Percentiles rank a stretch among this genome's conserved stretches.
Evolutionary conservation across 179 eudicot species (phyloP).

Genomic region (Carnegiea gigantea): DNA sequence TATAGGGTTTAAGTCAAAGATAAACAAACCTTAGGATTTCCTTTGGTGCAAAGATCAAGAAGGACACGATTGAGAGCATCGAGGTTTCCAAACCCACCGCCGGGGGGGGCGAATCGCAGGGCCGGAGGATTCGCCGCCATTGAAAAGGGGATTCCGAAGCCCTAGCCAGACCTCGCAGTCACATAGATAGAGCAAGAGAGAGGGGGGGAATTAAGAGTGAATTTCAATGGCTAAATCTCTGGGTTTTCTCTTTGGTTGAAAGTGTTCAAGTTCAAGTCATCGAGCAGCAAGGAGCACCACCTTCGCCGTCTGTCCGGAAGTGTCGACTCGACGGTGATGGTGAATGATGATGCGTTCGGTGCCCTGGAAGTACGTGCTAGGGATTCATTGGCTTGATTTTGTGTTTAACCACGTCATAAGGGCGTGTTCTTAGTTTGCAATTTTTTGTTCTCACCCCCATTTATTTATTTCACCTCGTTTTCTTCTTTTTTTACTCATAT

Average conservation of each 20-base stretch:
- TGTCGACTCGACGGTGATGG: background rate
- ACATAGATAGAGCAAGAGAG: constrained; percentile 1
- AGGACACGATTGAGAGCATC: constrained; percentile 74
- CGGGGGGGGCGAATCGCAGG: constrained; percentile 46
- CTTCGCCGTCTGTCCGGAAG: background rate
- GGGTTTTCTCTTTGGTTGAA: background rate
- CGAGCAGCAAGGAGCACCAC: background rate
- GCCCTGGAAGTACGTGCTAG: background rate
- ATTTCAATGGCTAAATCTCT: background rate
- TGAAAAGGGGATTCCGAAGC: constrained; percentile 10
- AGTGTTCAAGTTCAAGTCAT: background rate
- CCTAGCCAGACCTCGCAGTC: constrained; percentile 10
- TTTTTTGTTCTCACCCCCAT: too few species aligned
- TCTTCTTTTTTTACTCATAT: too few species aligned
- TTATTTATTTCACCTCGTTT: too few species aligned
- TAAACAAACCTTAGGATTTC: constrained; percentile 60
- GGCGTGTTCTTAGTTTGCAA: too few species aligned
- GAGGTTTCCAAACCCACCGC: constrained; percentile 49
- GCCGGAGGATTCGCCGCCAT: constrained; percentile 54
- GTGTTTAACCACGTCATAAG: too few species aligned
- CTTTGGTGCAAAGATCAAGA: constrained; percentile 72
- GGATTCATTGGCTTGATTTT: background rate
- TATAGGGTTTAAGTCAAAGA: background rate
- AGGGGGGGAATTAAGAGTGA: background rate
- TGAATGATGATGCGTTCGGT: background rate